Base-by-base conservation (phyloP, 352 stramenopile genomes). In the Thalassiosira gravida region DNA sequence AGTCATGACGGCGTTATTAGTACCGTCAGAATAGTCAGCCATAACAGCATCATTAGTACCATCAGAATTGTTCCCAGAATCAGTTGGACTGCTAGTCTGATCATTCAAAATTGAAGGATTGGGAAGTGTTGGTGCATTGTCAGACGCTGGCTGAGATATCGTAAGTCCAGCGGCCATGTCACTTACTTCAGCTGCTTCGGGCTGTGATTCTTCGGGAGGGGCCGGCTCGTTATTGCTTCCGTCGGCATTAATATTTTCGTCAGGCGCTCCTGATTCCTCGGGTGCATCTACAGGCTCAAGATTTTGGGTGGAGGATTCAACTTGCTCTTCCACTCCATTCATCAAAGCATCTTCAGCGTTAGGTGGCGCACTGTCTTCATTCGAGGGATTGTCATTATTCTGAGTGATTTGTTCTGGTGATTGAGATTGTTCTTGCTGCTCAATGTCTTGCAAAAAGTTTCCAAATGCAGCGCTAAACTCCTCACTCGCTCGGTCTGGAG, bases 381-480 rank as follows among this genome's bases (percentile, higher is more conserved):
- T 67, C 2, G 57, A 30, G n/a, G 24, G 0, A 37, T 29, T 39
- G 44, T 11, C 46, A 65, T 50, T 59, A 35, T 63, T 77, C 59
- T 69, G 55, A 55, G 42, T 49, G 14, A 39, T 25, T 35, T 68
- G 18, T 29, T 42, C 42, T 46, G 46, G 46, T 14, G 22, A 18
- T n/a, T 62, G 42, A 63, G 68, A 20, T 6, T 50, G 0, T 30
- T 63, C 25, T 30, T 69, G 20, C 30, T 73, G 61, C 16, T 29
- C 30, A 3, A 59, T 16, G 30, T 75, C 77, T 70, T 75, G 61
- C n/a, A 86, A 66, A 35, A 70, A 65, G 46, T 79, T 59, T 22
- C 87, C 87, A 71, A 94, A 92, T 18, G 79, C 70, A 24, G 50
- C 64, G 49, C 73, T 86, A 46, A 92, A 92, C 29, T 91, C 74